Conservation (phyloP, 1,284 basidiomycete genomes). For the Pyrrhoderma noxium region DNA sequence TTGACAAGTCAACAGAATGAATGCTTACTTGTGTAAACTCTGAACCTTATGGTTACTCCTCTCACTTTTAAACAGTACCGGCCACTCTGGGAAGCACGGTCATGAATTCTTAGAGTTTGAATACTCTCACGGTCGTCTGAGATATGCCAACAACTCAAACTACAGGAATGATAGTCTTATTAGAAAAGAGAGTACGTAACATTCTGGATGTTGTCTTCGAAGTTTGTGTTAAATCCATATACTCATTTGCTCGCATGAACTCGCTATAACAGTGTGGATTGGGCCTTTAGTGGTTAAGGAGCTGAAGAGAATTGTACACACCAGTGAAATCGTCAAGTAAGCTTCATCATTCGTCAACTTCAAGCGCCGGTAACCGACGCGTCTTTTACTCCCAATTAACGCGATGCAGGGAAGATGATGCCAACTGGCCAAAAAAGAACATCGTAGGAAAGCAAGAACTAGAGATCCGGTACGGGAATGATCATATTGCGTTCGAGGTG, state of each 20-base stretch:
- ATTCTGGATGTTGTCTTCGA: background rate
- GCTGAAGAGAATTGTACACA: conserved; percentile 89
- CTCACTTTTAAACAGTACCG: conserved; percentile 55
- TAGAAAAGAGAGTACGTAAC: conserved; percentile 88
- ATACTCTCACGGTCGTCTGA: conserved; percentile 90
- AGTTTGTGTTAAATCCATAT: background rate
- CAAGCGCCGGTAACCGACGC: background rate
- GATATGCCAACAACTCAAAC: conserved; percentile 99
- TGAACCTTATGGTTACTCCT: conserved; percentile 5
- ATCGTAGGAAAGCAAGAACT: conserved; percentile 97
- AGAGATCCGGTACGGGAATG: conserved; percentile 89
- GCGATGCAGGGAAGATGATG: conserved; percentile 83
- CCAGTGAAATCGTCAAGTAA: conserved; percentile 93
- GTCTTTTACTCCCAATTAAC: background rate
- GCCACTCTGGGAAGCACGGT: conserved; percentile 92
- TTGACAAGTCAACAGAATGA: background rate
- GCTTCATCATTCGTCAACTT: conserved; percentile 23
- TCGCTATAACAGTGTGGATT: conserved; percentile 77
- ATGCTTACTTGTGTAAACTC: conserved; percentile 2
- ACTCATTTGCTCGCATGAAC: conserved; percentile 9
- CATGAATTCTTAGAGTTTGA: conserved; percentile 99
- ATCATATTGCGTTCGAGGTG: conserved; percentile 97
- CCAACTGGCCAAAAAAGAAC: conserved; percentile 98
- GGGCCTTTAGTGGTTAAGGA: conserved; percentile 89
- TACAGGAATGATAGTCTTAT: conserved; percentile 97